phyloP scores from a whole-genome alignment of 2,329 filamentous ascomycete species.

The Exophiala sp. region DNA sequence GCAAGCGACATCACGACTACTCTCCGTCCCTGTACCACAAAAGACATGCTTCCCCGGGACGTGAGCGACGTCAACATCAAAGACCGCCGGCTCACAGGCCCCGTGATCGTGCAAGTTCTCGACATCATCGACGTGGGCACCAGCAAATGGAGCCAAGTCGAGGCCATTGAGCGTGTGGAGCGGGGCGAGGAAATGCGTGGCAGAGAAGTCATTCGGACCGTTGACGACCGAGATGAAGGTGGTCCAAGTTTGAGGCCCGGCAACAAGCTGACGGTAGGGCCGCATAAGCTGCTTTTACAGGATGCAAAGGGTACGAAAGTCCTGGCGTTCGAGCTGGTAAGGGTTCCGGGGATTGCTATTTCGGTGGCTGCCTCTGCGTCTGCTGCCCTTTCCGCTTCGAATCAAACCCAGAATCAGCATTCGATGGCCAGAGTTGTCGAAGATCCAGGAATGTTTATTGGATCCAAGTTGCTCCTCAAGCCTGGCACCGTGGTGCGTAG shows the following conservation, averaged over 20 bases:
- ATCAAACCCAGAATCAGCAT: neutral
- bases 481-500: constrained; percentile 61
- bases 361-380: constrained; percentile 12
- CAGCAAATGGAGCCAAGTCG: constrained; percentile 80
- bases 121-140: constrained; percentile 77
- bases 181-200: constrained; percentile 53
- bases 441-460: constrained; percentile 59
- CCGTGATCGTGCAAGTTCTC: constrained; percentile 72
- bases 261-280: constrained; percentile 43
- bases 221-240: constrained; percentile 49
- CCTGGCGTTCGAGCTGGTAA: constrained; percentile 65
- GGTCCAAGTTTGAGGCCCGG: no score
- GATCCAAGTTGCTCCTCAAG: constrained; percentile 71
- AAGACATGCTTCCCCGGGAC: constrained; percentile 53
- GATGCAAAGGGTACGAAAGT: constrained; percentile 65
- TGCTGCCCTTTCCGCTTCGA: constrained; percentile 2
- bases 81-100: constrained; percentile 52
- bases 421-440: neutral
- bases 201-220: constrained; percentile 72
- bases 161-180: constrained; percentile 56
- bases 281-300: constrained; percentile 76
- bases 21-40: constrained; percentile 38
- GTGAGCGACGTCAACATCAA: constrained; percentile 50
- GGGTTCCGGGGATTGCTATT: constrained; percentile 60
- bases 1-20: constrained; percentile 67